phyloP scores from a whole-genome alignment of 305 asterid species.

The Fraxinus baroniana region DNA sequence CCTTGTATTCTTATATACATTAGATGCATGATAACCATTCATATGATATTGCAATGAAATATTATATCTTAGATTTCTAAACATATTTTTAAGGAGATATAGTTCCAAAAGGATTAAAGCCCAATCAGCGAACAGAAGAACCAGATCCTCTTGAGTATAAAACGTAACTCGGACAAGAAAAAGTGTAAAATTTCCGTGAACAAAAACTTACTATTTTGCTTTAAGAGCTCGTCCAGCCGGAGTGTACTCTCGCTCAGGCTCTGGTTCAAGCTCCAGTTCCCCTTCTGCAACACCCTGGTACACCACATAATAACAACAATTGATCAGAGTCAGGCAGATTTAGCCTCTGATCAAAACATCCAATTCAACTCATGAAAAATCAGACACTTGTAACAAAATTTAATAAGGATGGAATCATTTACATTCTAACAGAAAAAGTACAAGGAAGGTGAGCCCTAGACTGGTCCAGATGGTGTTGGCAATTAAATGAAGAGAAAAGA shows the following conservation, averaged over 20 bases:
- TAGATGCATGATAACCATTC: background rate
- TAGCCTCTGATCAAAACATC: background rate
- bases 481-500: background rate
- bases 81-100: background rate
- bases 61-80: background rate
- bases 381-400: background rate
- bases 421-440: background rate
- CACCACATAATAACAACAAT: slow-evolving; percentile 29
- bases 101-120: background rate
- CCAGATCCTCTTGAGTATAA: background rate
- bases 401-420: background rate
- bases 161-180: background rate
- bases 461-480: background rate
- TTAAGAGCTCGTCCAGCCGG: slow-evolving; percentile 79
- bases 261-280: slow-evolving; percentile 71
- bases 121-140: background rate
- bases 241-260: slow-evolving; percentile 72
- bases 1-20: background rate
- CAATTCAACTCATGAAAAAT: background rate
- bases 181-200: background rate
- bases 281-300: slow-evolving; percentile 61
- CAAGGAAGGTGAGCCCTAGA: background rate
- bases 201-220: slow-evolving; percentile 76
- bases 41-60: background rate
- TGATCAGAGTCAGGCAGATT: background rate